A percentile compares a stretch with the other conserved stretches of the same genome.
phyloP scores from a whole-genome alignment of 768 basidiomycete species.

The Cystofilobasidium capitatum region DNA sequence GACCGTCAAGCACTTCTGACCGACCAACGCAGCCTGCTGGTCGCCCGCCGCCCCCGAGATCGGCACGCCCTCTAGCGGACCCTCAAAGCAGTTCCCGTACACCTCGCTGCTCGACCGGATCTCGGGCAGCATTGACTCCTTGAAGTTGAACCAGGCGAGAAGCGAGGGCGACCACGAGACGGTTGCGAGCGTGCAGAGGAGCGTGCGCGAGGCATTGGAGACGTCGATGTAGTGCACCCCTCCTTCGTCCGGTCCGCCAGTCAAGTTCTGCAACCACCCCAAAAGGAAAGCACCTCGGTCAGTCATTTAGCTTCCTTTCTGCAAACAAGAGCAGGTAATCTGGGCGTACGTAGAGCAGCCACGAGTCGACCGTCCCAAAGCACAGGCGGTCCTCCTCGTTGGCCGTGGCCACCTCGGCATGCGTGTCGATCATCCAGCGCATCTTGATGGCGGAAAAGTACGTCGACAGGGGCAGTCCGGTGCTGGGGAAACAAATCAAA shows the following conservation, averaged over 20 bases:
- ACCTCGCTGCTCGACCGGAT: slow-evolving; percentile 87
- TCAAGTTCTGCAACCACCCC: slow-evolving; percentile 54
- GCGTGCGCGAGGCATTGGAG: slow-evolving; percentile 92
- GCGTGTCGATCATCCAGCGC: slow-evolving; percentile 90
- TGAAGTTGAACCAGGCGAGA: slow-evolving; percentile 76
- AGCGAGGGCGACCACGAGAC: slow-evolving; percentile 75
- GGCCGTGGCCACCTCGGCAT: slow-evolving; percentile 62
- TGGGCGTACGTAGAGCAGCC: slow-evolving; percentile 71
- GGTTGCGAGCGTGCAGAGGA: slow-evolving; percentile 72
- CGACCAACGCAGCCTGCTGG: slow-evolving; percentile 91
- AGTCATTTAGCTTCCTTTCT: too few species aligned
- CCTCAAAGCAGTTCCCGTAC: slow-evolving; percentile 66
- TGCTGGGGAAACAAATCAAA: slow-evolving; percentile 45
- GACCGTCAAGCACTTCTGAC: slow-evolving; percentile 82
- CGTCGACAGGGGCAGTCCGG: slow-evolving; percentile 87
- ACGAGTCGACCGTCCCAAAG: slow-evolving; percentile 94
- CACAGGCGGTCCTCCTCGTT: slow-evolving; percentile 69
- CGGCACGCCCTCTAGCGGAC: slow-evolving; percentile 54
- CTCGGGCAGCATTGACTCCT: slow-evolving; percentile 65
- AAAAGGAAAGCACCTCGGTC: not conserved
- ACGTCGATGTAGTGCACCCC: slow-evolving; percentile 80
- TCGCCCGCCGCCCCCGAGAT: slow-evolving; percentile 95
- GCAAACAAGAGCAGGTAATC: too few species aligned
- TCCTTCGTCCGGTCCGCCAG: slow-evolving; percentile 55
- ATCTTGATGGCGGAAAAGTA: slow-evolving; percentile 97